Conservation (phyloP, 179 eudicot genomes). For the Beta corolliflora region DNA sequence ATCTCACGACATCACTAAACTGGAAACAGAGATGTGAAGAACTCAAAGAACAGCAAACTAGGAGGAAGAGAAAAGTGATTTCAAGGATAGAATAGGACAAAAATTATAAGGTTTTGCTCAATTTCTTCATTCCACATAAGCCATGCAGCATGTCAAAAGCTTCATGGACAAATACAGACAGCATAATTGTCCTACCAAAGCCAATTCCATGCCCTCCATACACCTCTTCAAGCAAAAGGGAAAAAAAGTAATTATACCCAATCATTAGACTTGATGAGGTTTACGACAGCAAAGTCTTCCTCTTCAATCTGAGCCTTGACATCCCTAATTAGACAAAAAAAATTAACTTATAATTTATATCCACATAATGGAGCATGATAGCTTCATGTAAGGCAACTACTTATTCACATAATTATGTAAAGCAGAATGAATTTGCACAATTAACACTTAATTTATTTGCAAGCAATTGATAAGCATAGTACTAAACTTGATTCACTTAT, state of each 20-base stretch:
- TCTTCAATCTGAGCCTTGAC: conserved; percentile 64
- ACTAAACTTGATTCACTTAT: not conserved
- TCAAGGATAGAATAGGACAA: no score
- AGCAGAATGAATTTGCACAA: not conserved
- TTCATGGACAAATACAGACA: not conserved
- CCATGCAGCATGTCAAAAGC: not conserved
- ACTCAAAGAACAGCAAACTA: not conserved
- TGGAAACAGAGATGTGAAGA: not conserved
- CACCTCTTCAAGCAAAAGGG: not conserved
- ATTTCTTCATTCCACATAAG: not conserved
- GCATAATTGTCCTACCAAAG: not conserved
- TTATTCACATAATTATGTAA: not conserved
- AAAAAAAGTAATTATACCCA: conserved; percentile 49
- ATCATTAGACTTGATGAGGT: conserved; percentile 61
- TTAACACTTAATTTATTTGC: not conserved
- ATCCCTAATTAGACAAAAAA: conserved; percentile 47
- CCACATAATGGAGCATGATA: not conserved
- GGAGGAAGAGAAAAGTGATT: not conserved
- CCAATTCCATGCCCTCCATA: not conserved
- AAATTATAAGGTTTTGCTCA: not conserved
- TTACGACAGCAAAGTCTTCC: conserved; percentile 65
- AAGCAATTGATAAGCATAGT: not conserved
- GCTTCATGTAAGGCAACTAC: not conserved
- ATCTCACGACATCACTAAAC: not conserved
- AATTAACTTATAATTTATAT: not conserved